Base-by-base conservation (phyloP, 1,284 basidiomycete genomes). In the Macrocystidia cucumis region DNA sequence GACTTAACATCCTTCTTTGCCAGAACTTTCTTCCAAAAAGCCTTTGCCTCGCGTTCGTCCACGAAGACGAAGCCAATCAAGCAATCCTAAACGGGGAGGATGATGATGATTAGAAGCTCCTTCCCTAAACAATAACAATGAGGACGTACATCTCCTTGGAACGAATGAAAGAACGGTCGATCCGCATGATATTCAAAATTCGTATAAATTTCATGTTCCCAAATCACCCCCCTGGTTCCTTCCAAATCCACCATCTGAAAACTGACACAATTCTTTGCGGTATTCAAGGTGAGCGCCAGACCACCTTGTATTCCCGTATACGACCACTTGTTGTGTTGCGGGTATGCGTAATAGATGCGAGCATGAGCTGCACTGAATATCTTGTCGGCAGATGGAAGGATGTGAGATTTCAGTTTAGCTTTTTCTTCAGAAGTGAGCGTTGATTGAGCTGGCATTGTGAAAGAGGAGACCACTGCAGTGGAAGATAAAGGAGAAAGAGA, bases 151-250 rank as follows among this genome's bases (percentile, higher is more conserved):
- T 98, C 92, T 36, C 90, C 87, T 9, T 83, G 70, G 57, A 97
- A 98, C 2, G 91, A 84, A 62, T 97, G 91, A 56, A 98, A 97
- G 72, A 85, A 96, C 1, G 86, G 75, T 44, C 92, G 72, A 55
- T 98, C 95, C 52, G 87, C 75, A 52, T 79, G 72, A 57, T 91
- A 91, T 42, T 86, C 78, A 44, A 96, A 79, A 29, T 80, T 81
- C 24, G 87, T 75, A 46, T 93, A 96, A 2, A 97, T 59, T 55
- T 96, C 92, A 49, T 97, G 90, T 44, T 92, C 82, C 95, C 95
- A 98, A 28, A 93, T 78, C 19, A 93, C 74, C 7, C 91, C 92
- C 34, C 89, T 65, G 1, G 86, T 90, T 9, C 90, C 87, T 50
- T 67, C 63, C 18, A 93, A 54, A 57, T 95, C 91, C 2, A 96